Base-by-base conservation (phyloP, 2,329 filamentous ascomycete species). In the Phialocephala subalpina region DNA sequence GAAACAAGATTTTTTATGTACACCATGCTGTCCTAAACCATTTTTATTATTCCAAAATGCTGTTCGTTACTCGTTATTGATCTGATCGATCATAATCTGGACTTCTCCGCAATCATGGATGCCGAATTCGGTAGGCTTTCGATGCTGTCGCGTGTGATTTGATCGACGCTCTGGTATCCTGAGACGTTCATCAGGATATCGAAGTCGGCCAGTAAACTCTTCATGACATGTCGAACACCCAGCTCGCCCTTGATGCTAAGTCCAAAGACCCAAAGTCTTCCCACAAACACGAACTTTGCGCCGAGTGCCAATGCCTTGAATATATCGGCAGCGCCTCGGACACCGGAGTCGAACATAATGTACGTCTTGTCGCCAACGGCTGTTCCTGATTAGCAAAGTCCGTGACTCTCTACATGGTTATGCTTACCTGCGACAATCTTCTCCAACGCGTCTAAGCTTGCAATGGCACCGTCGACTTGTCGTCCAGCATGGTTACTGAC, bases 211-310 rank as follows among this genome's bases (percentile, higher is more conserved):
- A 90, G 75, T 29, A 90, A 73, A n/a, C 81, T 80, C 77, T 86
- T 87, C 81, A 90, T 83, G 8, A 90, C 85, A 77, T 90, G 87
- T 0, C 84, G 77, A 0, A 90, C 87, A 1, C 87, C 87, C 35
- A 83, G 77, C 74, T 90, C 86, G 12, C 87, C 87, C 76, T 84
- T 85, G 63, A 88, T 87, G 47, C 82, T 82, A 11, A 90, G 73
- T 0, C 83, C 87, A 81, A 83, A 90, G 25, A 90, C 80, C 82
- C 85, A 89, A 2, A 89, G 80, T 5, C 88, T 75, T 0, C 88
- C 87, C 0, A 90, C 79, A 64, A 89, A 87, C 35, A 89, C 86
- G 68, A 88, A 88, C 69, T 86, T 86, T 0, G 87, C 87, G 1
- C 87, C 87, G 8, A 90, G 76, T 0, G 86, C 86, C 16, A 90